Base-by-base conservation (phyloP, 805 yeast species). In the Saturnispora gosingensis region DNA sequence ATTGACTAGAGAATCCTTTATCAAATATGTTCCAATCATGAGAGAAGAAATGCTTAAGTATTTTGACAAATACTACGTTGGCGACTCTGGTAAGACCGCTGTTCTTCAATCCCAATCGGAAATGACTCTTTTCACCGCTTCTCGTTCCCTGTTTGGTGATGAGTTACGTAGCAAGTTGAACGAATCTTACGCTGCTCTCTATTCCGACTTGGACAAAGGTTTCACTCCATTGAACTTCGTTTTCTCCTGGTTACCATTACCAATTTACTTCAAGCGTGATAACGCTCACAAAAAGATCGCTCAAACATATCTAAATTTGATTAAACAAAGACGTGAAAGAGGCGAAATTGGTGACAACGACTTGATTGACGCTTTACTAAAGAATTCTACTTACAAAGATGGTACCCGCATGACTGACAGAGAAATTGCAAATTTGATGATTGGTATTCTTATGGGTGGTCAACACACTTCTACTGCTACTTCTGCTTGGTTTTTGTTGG, bases 391-490 rank as follows among this genome's bases (percentile, higher is more conserved):
- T 54, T 93, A 93, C 73, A 90, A 88, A 68, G 98, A 93, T 66
- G 99, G 99, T 61, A 82, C 83, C 46, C 76, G 77, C 63, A 90
- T 93, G 97, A 84, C 96, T 27, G 99, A 93, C 68, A 83, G 83
- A 67, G 96, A 93, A 72, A 88, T 93, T 64, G 93, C 98, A 47
- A 86, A 90, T 70, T 75, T 93, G 68, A 74, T 89, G 67, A 91
- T 93, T 69, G 99, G 98, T 68, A 85, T 93, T 51, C 76, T 93
- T 55, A 93, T 93, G 99, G 99, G 99, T 62, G 99, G 99, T 56
- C 99, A 93, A 74, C 99, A 93, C 69, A 93, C 99, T 27, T 85
- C 96, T 56, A 93, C 98, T 43, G 79, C 98, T 24, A 93, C 99
- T 22, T 86, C 96, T 40, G 85, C 97, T 16, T 93, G 99, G 99